Base-by-base conservation (phyloP, 1,284 basidiomycete species). In the Ceratorhiza oryzae-sativae region DNA sequence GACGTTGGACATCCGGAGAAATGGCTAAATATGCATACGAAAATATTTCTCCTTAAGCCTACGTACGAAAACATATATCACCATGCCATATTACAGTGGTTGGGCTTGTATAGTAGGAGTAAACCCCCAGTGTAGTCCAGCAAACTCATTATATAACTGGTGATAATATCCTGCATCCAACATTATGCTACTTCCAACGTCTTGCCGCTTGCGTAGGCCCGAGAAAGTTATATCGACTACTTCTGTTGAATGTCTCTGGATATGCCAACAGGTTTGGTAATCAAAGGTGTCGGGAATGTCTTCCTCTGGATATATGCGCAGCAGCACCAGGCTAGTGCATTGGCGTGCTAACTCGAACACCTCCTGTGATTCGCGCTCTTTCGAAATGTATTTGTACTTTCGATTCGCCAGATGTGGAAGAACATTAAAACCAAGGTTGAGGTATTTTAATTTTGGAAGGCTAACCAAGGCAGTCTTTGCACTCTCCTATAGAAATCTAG, bases 231-330 rank as follows among this genome's bases (percentile, higher is more conserved):
- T 27, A 25, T 70, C 23, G 30, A 46, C 48, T 10, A 20, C 41
- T 6, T 42, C 53, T n/a, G 41, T 56, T 36, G 53, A 20, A 23
- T 32, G 20, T 32, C 65, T 32, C 36, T 18, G 23, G 23, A 70
- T 70, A 9, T 34, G 41, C 51, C 51, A 70, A 45, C 53, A 30
- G 10, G 41, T 58, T 23, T 46, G 20, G 23, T 70, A 48, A 34
- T 70, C 53, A 42, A 70, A 70, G 6, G 34, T 18, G 32, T 41
- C 63, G 2, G 30, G 13, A 30, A n/a, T 13, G 41, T 34, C 6
- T 36, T 70, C 65, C 25, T 70, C 65, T 1, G 65, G 65, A 4
- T 58, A 46, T n/a, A 70, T 58, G 13, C 53, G 65, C 23, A 70
- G 10, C 9, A 46, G 3, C 12, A 18, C 15, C 5, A 70, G 53